A percentile compares a stretch with the other conserved stretches of the same genome.
phyloP scores from a whole-genome alignment of 192 early-diverging fungal species.

The Coemansia umbellata region DNA sequence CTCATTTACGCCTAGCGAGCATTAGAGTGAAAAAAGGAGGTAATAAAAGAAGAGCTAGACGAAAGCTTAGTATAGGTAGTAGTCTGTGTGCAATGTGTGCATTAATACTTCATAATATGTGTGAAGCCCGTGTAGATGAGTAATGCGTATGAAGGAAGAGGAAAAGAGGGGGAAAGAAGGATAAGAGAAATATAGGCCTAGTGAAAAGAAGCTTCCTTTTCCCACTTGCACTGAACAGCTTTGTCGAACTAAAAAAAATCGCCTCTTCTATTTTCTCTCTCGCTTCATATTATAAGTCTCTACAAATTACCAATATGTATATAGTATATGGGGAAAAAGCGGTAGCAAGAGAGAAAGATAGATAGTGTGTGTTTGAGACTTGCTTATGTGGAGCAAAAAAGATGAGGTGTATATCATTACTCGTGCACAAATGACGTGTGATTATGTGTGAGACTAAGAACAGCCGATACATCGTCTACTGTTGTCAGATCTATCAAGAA shows the following conservation, averaged over 20 bases:
- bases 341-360: neutral
- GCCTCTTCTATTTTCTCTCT: no score
- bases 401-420: slow-evolving; percentile 8
- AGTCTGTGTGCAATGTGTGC: slow-evolving; percentile 1
- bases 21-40: neutral
- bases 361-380: slow-evolving; percentile 2
- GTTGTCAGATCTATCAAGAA: slow-evolving; percentile 89
- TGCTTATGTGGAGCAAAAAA: neutral
- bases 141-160: slow-evolving; percentile 3
- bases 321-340: neutral
- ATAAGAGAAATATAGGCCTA: neutral
- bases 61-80: no score
- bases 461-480: slow-evolving; percentile 82
- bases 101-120: neutral
- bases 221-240: no score
- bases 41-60: neutral
- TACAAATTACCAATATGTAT: no score
- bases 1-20: no score
- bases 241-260: no score
- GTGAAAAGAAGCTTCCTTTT: no score
- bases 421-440: slow-evolving; percentile 34
- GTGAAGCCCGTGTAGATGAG: neutral
- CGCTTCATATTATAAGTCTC: no score
- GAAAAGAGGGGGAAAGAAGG: no score
- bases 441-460: slow-evolving; percentile 58